Evolutionary conservation across 495 filamentous ascomycete genomes (phyloP), one percentile per base, ranked within the genome.

Genomic region (Baudoinia panamericana): DNA sequence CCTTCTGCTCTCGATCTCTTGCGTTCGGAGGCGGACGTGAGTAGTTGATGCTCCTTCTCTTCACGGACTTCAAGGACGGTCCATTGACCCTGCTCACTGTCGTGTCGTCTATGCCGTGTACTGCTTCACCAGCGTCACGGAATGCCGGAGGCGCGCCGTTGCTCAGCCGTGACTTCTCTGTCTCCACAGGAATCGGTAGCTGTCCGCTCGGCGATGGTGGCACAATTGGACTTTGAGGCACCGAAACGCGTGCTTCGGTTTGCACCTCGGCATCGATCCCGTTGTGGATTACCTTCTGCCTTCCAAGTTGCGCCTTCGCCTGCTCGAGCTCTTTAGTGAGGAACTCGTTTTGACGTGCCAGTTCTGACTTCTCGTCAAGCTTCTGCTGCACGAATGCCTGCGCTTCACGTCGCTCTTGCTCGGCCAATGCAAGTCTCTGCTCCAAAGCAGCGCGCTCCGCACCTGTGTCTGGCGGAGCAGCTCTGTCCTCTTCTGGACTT

Each of bases 341-440:
- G 11, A 38, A 24, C 22, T 31, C 48, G 20, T 41, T 45, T 29
- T 50, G 47, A 9, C 29, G 35, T 12, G 41, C 36, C 3, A 53
- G 45, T 20, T 45, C 39, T 13, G 39, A 29, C 33, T 37, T 32
- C 12, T 40, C 45, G 21, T 45, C 36, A 16, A 33, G 31, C 36
- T 45, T 42, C 21, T 42, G 33, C 22, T 41, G 48, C 3, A 28
- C 27, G 15, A 39, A 38, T 4, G 28, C 39, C 15, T 39, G 39
- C 23, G 45, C 21, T 27, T 48, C 31, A 12, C 16, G 33, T 2
- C 31, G 29, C 13, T 52, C 50, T 24, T 36, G 28, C 30, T 52
- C 43, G 2, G 40, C 32, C 11, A 24, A n/a, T 15, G 39, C 32
- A 10, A 36, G 27, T 15, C 29, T 25, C 15, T 24, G 33, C 21